Evolutionary conservation across 164 flowering plant genomes (phyloP), one percentile per base, ranked within the genome.

Genomic region (Platanus orientalis): DNA sequence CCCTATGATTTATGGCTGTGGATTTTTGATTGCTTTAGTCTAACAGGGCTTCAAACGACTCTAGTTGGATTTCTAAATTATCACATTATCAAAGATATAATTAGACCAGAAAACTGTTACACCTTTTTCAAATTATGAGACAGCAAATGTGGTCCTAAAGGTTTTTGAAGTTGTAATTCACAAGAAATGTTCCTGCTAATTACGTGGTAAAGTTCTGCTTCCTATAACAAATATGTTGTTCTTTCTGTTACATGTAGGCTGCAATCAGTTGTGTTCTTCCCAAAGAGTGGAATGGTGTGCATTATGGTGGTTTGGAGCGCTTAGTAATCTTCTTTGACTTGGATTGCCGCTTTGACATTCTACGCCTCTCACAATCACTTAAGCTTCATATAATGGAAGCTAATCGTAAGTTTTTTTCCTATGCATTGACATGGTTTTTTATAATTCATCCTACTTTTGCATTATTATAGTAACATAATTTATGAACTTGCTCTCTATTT

Each of bases 321-420:
- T 36, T 73, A 20, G 90, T 77, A 7, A 52, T 84, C 61, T 87
- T 75, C 59, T 44, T 92, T 57, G 96, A 92, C 60, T 74, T 89
- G 78, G 94, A 89, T 70, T 84, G 92, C 62, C 85, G 88, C 2
- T 84, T 87, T 63, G 94, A 84, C 56, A 63, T 86, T 58, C 65
- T 69, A 13, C 80, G 90, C 40, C 72, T 89, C 34, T 61, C 85
- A 0, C 72, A 79, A 16, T 64, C 74, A 6, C 66, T 91, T 4
- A 82, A 69, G 68, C 68, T 67, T 61, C 81, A 71, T 30, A 79
- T 89, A 30, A 32, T 56, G 28, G 69, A 65, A 48, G 73, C 75
- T 61, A 60, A 60, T 56, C 63, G 88, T 78, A 68, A 57, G 67
- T 7, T 42, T 2, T 23, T 19, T 17, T 32, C 2, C 24, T 7